Evolutionary conservation across 306 rosid species (phyloP), one percentile per base, ranked within the genome.

Genomic region (Luffa aegyptiaca): DNA sequence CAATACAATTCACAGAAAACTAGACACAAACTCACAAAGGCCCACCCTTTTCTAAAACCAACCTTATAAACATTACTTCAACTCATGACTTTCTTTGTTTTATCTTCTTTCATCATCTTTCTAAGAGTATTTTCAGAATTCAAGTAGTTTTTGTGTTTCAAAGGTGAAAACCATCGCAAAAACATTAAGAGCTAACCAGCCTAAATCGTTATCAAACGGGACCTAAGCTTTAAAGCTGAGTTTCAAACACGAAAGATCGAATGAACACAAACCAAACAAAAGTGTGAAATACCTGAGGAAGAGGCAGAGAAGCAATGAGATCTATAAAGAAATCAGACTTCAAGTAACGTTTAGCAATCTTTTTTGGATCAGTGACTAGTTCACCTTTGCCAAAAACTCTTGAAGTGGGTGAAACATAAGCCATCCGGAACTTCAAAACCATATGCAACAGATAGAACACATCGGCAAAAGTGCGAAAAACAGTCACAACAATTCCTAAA

Each of bases 351-450:
- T 56, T 83, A 0, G 90, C 91, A 78, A 94, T 94, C 86, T 82
- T 80, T 49, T 79, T 77, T 0, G 87, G 90, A 88, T 92, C 95
- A 88, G 82, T 89, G 76, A 94, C 97, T 66, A 94, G 94, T 78
- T 94, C 98, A 20, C 98, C 98, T 77, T 87, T 90, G 6, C 98
- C 98, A 76, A 92, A 92, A 65, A 92, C 88, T 88, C 98, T 90
- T 39, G 98, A 91, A 80, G 90, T 88, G 2, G 97, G 97, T 1
- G 97, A 84, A 17, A 92, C 86, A 81, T 87, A 94, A 59, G 98
- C 97, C 4, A 93, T 91, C 82, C 98, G 88, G 75, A 89, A 92
- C 90, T 92, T 94, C 7, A 94, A 81, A 81, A 75, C 68, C 84
- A 92, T 84, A 83, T 94, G 90, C 55, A 92, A 61, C 78, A 91